Conservation (phyloP, 2,329 filamentous ascomycete species). For the Endocalyx cinctus region DNA sequence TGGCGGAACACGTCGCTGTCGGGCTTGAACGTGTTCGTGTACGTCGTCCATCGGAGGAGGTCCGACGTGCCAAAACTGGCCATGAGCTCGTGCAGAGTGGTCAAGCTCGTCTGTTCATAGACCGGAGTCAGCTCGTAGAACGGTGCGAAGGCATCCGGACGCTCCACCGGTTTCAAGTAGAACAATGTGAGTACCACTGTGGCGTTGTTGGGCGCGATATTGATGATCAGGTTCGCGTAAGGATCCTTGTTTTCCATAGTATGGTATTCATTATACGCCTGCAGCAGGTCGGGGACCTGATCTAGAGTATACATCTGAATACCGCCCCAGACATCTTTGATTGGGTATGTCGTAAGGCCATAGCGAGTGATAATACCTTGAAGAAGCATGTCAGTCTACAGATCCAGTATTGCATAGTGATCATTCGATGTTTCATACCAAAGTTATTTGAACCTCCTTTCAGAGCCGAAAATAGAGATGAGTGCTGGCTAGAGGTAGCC, state of each 20-base stretch:
- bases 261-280: constrained; percentile 6
- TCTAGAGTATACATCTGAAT: constrained; percentile 4
- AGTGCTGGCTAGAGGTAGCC: constrained; percentile 4
- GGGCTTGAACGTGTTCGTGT: constrained; percentile 3
- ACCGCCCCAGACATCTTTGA: constrained; percentile 8
- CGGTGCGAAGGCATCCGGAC: constrained; percentile 7
- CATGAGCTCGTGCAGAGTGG: constrained; percentile 6
- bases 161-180: constrained; percentile 8
- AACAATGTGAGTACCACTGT: constrained; percentile 3
- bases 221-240: constrained; percentile 8
- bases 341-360: constrained; percentile 4
- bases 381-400: neutral
- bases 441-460: constrained; percentile 13
- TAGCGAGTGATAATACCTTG: constrained; percentile 10
- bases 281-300: constrained; percentile 3
- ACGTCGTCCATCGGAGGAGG: constrained; percentile 6
- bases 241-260: constrained; percentile 4
- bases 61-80: neutral
- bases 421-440: too few relatives aligned
- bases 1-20: constrained; percentile 1
- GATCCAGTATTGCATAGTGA: neutral
- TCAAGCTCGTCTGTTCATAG: constrained; percentile 4
- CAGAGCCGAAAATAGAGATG: constrained; percentile 8
- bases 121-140: constrained; percentile 5
- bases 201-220: constrained; percentile 4